Percentiles rank a stretch among this genome's conserved stretches.
These are phyloP conservation scores for Trichoderma guizhouense DNA, from an alignment of 2,329 filamentous ascomycete species.

Conservation along the genomic window DNA sequence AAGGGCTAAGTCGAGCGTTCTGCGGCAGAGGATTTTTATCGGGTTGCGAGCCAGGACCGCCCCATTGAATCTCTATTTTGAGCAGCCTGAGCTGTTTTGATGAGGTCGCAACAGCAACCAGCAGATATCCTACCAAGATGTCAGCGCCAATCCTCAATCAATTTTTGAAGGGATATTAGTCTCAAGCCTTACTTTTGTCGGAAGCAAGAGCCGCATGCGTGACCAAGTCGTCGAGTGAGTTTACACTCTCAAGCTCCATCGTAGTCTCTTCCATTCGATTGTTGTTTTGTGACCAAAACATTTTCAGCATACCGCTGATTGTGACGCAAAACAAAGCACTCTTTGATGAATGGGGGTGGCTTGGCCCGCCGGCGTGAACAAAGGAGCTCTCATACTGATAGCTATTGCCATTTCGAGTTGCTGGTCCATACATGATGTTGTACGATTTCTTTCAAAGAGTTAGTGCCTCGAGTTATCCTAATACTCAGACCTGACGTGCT, in stretches of 20 bases:
- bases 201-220: slow-evolving; percentile 75
- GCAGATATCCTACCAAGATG: slow-evolving; percentile 46
- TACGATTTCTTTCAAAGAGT: slow-evolving; percentile 37
- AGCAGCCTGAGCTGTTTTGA: slow-evolving; percentile 72
- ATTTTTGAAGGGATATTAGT: not conserved
- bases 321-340: slow-evolving; percentile 76
- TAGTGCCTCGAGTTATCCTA: not conserved
- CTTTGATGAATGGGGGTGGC: slow-evolving; percentile 67
- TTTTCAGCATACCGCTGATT: slow-evolving; percentile 66
- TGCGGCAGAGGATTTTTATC: slow-evolving; percentile 52
- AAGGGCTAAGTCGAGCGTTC: slow-evolving; percentile 47
- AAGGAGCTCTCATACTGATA: slow-evolving; percentile 70
- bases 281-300: slow-evolving; percentile 75
- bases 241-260: slow-evolving; percentile 70
- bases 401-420: slow-evolving; percentile 56
- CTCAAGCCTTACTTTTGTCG: slow-evolving; percentile 59
- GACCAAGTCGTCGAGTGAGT: slow-evolving; percentile 69
- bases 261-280: slow-evolving; percentile 68
- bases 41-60: slow-evolving; percentile 46
- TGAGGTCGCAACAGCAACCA: slow-evolving; percentile 65
- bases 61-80: slow-evolving; percentile 73
- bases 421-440: slow-evolving; percentile 56
- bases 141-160: slow-evolving; percentile 24
- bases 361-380: slow-evolving; percentile 65
- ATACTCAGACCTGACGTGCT: not conserved